Conservation (phyloP, 805 yeast species). For the Hanseniaspora singularis region DNA sequence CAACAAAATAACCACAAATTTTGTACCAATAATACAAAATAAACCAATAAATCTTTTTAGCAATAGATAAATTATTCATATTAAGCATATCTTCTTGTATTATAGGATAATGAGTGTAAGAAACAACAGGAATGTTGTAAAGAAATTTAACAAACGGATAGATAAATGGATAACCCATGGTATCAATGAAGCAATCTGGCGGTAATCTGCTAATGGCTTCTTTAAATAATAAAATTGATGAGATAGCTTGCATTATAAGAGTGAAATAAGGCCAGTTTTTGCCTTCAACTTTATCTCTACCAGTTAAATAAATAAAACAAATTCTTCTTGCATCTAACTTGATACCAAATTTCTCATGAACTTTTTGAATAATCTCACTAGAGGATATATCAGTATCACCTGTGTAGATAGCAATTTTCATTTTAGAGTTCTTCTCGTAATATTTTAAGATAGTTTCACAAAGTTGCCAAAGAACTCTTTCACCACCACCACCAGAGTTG, state of each 20-base stretch:
- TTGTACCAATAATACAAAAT: constrained; percentile 51
- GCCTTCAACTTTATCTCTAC: constrained; percentile 53
- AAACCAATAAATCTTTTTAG: constrained; percentile 61
- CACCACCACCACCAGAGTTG: constrained; percentile 97
- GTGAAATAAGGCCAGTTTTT: constrained; percentile 69
- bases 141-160: constrained; percentile 52
- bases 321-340: constrained; percentile 40
- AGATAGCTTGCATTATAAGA: constrained; percentile 75
- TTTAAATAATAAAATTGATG: constrained; percentile 53
- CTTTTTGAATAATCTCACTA: constrained; percentile 40
- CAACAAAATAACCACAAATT: constrained; percentile 53
- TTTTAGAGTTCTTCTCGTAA: constrained; percentile 42
- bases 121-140: constrained; percentile 59
- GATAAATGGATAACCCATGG: constrained; percentile 85
- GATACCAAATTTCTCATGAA: constrained; percentile 44
- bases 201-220: constrained; percentile 57
- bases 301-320: constrained; percentile 48
- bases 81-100: constrained; percentile 78
- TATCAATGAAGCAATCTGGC: constrained; percentile 90
- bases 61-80: constrained; percentile 28
- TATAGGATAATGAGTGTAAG: constrained; percentile 92
- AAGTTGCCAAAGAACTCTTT: constrained; percentile 91
- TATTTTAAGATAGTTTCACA: constrained; percentile 53
- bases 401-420: constrained; percentile 44
- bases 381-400: constrained; percentile 46